Base-by-base conservation (phyloP, 129 eudicot genomes). In the Silybum marianum region DNA sequence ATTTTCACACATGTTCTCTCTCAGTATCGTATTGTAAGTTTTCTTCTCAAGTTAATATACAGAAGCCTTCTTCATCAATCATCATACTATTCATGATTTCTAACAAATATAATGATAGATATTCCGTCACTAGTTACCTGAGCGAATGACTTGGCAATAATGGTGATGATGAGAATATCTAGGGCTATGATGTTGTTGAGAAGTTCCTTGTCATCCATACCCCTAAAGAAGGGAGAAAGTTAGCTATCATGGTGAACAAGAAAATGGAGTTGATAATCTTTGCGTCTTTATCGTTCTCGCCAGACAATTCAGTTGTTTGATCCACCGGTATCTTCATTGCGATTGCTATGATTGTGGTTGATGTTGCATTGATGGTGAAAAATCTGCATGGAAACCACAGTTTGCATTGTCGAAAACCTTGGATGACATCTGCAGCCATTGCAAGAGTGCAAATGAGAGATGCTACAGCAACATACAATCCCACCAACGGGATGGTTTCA, bases 301-400 rank as follows among this genome's bases (percentile, higher is more conserved):
- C 0, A 4, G 51, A 68, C 69, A 28, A 11, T 2, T 12, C 8
- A 0, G 44, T 16, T 19, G 12, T 68, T 23, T 82, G 83, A 73
- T 86, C 86, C 28, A 85, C 40, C 0, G 88, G 86, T 10, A 85
- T 69, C 78, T 88, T 88, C 84, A 83, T 60, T 38, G 84, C 79
- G 2, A 87, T 84, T 0, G 80, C 84, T 65, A 87, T 46, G 3
- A 80, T 0, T 1, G 90, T 83, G 42, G 80, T 58, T 6, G 90
- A 60, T 14, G 77, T 69, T 2, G 90, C 87, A 30, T 87, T 87
- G 44, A 87, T 39, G 7, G 83, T 79, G 75, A 87, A 87, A 23
- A 13, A 80, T 23, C 46, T 80, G 24, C 69, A 66, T n/a, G 90
- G 90, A 46, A 87, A 81, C 90, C 90, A 87, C 1, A 58, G 39